Evolutionary conservation across 495 filamentous ascomycete species (phyloP), one percentile per base, ranked within the genome.

Genomic region (Mycothermus thermophilus): DNA sequence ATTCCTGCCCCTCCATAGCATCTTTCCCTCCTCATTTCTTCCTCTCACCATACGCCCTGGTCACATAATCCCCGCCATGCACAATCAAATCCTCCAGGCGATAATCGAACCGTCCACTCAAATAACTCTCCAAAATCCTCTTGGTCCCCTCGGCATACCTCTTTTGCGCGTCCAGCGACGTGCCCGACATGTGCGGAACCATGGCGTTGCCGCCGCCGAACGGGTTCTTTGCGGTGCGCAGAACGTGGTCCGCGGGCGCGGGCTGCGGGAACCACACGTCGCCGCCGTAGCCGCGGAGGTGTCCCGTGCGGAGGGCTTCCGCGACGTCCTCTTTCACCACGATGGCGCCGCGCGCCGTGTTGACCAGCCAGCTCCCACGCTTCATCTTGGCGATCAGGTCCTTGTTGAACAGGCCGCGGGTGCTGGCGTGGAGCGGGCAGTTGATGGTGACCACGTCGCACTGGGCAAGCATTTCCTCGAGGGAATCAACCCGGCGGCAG

Each of bases 361-460:
- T 97, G 64, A 97, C 67, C 53, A 97, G 79, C 87, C 87, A 96
- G 29, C 83, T 78, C 45, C 83, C 86, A 54, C 77, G 77, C 83
- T 97, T 97, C 90, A 97, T 97, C 82, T 95, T 95, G 50, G 79
- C 72, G 51, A 97, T 93, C 42, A 97, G 72, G n/a, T 95, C 84
- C 80, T 96, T 96, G 74, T 95, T 94, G 72, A 97, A 97, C 47
- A 97, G 58, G 43, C 90, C 90, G 21, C 72, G 69, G 29, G 90
- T 97, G 72, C 90, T 92, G 72, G 95, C 90, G 66, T 97, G 90
- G 43, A 97, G 74, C 41, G 90, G 90, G 75, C 88, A 95, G 75
- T 97, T 97, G 64, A 97, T 96, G 51, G 90, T 97, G 52, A 97
- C 90, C 27, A 97, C 82, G 48, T 97, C 90, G 62, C 87, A 95